These are phyloP conservation scores for Aureobasidium melanogenum DNA, from an alignment of 2,329 filamentous ascomycete genomes.

Conservation along the genomic window DNA sequence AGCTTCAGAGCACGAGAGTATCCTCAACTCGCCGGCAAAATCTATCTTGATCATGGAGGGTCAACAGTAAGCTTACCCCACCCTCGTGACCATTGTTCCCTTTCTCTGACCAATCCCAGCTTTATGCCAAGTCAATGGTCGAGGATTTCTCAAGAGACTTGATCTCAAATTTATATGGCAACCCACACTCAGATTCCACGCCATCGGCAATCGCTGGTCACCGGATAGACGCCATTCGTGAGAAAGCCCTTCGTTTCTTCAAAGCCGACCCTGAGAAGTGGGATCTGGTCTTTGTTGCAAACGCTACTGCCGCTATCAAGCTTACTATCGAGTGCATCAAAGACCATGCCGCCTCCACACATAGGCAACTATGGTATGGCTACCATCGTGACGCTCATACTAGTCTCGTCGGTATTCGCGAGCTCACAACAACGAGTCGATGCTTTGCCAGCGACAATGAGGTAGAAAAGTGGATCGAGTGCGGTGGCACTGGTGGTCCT, in stretches of 20 bases:
- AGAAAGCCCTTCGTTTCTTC: slow-evolving; percentile 66
- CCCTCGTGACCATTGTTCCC: background rate
- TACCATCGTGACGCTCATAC: slow-evolving; percentile 84
- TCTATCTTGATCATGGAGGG: slow-evolving; percentile 91
- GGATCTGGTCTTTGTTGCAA: slow-evolving; percentile 84
- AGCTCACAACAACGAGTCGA: slow-evolving; percentile 54
- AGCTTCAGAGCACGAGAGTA: slow-evolving; percentile 32
- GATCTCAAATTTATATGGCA: slow-evolving; percentile 71
- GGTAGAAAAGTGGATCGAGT: slow-evolving; percentile 56
- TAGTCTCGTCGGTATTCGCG: slow-evolving; percentile 69
- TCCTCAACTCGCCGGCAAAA: slow-evolving; percentile 29
- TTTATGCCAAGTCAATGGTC: slow-evolving; percentile 71
- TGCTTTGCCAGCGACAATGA: slow-evolving; percentile 59
- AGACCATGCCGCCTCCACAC: slow-evolving; percentile 41
- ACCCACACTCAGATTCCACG: slow-evolving; percentile 79
- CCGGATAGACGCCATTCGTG: slow-evolving; percentile 66
- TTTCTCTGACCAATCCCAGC: slow-evolving; percentile 12
- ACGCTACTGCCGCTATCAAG: slow-evolving; percentile 86
- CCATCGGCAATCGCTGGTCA: slow-evolving; percentile 70
- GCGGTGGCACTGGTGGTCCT: slow-evolving; percentile 26
- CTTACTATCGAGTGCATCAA: slow-evolving; percentile 71
- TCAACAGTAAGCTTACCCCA: slow-evolving; percentile 47
- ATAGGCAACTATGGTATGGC: slow-evolving; percentile 62
- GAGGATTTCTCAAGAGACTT: slow-evolving; percentile 73
- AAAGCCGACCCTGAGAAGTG: slow-evolving; percentile 72